phyloP scores from a whole-genome alignment of 768 basidiomycete species.

The Strobilomyces echinocephalus region DNA sequence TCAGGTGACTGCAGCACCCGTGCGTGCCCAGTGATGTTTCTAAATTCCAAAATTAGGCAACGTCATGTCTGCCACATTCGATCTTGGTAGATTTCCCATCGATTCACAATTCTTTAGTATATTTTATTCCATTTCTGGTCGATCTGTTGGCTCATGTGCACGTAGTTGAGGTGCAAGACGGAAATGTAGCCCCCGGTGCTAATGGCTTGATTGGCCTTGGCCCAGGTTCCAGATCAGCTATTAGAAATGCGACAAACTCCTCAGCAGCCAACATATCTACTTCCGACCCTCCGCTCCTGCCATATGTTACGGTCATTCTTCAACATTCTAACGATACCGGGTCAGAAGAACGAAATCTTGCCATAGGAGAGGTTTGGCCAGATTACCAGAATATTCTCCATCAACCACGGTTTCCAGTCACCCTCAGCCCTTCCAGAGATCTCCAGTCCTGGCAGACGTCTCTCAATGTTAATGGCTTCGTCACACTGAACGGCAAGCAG shows the following conservation, averaged over 20 bases:
- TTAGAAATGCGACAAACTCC: conserved; percentile 35
- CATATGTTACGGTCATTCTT: conserved; percentile 60
- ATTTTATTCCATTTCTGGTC: not conserved
- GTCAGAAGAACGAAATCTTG: conserved; percentile 50
- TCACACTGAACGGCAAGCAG: conserved; percentile 53
- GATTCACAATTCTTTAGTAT: conserved; percentile 36
- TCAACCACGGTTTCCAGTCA: conserved; percentile 50
- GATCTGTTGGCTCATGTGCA: not conserved
- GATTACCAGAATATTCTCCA: conserved; percentile 45
- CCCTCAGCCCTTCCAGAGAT: conserved; percentile 31
- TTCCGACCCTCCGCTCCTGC: conserved; percentile 52
- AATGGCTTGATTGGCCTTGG: conserved; percentile 54
- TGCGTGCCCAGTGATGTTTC: not conserved
- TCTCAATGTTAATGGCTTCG: conserved; percentile 56
- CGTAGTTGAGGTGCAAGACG: conserved; percentile 18
- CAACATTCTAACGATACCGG: conserved; percentile 47
- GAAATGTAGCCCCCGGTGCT: conserved; percentile 6
- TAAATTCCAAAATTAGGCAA: conserved; percentile 15
- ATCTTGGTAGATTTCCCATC: conserved; percentile 41
- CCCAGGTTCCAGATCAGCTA: conserved; percentile 48
- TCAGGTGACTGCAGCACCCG: conserved; percentile 33
- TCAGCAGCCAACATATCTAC: conserved; percentile 54
- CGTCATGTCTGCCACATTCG: conserved; percentile 26
- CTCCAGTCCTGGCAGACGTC: conserved; percentile 64
- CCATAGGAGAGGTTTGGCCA: conserved; percentile 55